Percentiles rank a stretch among this genome's conserved stretches.
Conservation (phyloP, 192 early-diverging fungal species). For the Dissophora ornata region DNA sequence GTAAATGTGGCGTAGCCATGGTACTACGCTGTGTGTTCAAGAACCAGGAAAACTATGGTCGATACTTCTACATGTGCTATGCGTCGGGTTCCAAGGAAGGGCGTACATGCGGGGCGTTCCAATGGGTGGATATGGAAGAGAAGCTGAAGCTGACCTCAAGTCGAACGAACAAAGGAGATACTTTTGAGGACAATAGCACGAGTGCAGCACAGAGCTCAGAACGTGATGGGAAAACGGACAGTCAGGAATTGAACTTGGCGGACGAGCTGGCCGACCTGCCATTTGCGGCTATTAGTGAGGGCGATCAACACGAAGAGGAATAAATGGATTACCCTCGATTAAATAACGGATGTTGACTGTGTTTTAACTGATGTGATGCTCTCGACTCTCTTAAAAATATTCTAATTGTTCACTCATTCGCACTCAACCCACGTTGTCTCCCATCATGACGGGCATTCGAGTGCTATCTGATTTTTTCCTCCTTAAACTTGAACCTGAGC, state of each 20-base stretch:
- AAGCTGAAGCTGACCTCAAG: slow-evolving; percentile 12
- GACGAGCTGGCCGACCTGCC: slow-evolving; percentile 7
- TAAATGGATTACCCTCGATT: too few species aligned
- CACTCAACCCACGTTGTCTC: too few species aligned
- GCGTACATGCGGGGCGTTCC: slow-evolving; percentile 49
- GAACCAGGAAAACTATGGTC: slow-evolving; percentile 47
- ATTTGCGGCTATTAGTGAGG: background rate
- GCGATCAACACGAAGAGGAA: background rate
- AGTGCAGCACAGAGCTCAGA: too few species aligned
- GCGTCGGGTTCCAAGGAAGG: slow-evolving; percentile 40
- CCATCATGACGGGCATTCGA: too few species aligned
- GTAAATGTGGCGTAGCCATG: slow-evolving; percentile 53
- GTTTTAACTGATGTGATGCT: too few species aligned
- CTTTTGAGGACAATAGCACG: background rate
- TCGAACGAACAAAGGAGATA: background rate
- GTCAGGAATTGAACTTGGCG: background rate
- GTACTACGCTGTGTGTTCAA: slow-evolving; percentile 53
- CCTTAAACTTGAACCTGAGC: slow-evolving; percentile 20
- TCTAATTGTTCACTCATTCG: too few species aligned
- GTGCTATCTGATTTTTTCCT: background rate
- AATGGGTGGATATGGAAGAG: slow-evolving; percentile 54
- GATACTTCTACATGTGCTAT: slow-evolving; percentile 61
- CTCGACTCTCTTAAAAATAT: too few species aligned
- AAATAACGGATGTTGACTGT: too few species aligned
- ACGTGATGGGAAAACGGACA: background rate